Conservation (phyloP, 805 yeast genomes). For the Zygotorulaspora danielsina region DNA sequence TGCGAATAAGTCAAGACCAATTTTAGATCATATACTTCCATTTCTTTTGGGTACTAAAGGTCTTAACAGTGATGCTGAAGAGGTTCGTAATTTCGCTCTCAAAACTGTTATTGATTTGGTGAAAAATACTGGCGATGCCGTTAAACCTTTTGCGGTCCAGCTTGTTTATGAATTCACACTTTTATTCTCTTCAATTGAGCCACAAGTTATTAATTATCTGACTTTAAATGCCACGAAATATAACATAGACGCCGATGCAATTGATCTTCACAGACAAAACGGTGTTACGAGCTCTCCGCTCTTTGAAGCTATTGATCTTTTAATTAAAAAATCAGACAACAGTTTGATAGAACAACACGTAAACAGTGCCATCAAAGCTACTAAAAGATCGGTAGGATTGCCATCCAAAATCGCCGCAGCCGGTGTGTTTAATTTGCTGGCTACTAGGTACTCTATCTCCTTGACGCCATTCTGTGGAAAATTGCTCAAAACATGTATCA, state of each 20-base stretch:
- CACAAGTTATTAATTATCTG: constrained; percentile 81
- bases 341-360: constrained; percentile 43
- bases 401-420: constrained; percentile 90
- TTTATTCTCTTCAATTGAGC: constrained; percentile 83
- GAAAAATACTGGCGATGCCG: constrained; percentile 54
- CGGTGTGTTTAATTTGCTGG: constrained; percentile 60
- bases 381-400: constrained; percentile 72
- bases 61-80: constrained; percentile 78
- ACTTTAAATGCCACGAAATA: constrained; percentile 86
- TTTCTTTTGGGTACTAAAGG: constrained; percentile 78
- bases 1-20: constrained; percentile 41
- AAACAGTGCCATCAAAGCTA: constrained; percentile 47
- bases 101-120: constrained; percentile 69
- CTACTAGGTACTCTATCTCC: constrained; percentile 49
- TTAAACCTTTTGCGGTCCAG: constrained; percentile 63
- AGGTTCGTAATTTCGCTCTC: constrained; percentile 70
- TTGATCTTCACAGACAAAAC: constrained; percentile 73
- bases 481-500: constrained; percentile 53
- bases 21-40: constrained; percentile 62
- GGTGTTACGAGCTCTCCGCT: constrained; percentile 78
- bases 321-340: constrained; percentile 55
- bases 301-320: constrained; percentile 76
- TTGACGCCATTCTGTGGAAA: constrained; percentile 53
- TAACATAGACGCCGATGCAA: constrained; percentile 61
- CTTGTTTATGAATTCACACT: constrained; percentile 65